Evolutionary conservation across 2,329 filamentous ascomycete genomes (phyloP).

Genomic region (Stagonosporopsis chrysanthemi): DNA sequence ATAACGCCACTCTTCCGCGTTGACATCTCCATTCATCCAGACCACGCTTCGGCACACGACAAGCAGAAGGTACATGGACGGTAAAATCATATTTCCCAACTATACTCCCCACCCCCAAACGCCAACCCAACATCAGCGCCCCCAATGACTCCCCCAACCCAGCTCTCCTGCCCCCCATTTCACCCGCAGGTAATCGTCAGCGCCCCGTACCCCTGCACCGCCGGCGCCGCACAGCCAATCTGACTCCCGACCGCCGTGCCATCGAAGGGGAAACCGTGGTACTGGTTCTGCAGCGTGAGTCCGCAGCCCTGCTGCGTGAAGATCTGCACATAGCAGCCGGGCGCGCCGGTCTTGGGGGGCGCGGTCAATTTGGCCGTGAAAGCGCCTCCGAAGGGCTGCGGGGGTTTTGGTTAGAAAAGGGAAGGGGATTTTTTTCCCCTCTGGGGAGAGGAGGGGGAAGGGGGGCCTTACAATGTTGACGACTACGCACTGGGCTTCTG

Average conservation of each 20-base stretch:
- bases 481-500: background rate
- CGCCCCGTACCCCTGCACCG: background rate
- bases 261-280: constrained; percentile 9
- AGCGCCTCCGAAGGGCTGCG: constrained; percentile 8
- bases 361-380: constrained; percentile 7
- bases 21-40: too few species aligned
- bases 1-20: too few species aligned
- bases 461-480: constrained; percentile 2
- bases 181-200: background rate
- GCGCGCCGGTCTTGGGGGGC: constrained; percentile 1
- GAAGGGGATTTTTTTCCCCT: too few species aligned
- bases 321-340: constrained; percentile 9
- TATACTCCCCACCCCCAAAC: too few species aligned
- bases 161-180: too few species aligned
- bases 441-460: too few species aligned
- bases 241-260: background rate
- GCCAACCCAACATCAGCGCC: too few species aligned
- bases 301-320: constrained; percentile 10
- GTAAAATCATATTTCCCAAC: too few species aligned
- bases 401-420: background rate
- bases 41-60: too few species aligned
- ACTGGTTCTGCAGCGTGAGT: constrained; percentile 12
- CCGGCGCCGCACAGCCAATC: constrained; percentile 1
- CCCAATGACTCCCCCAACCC: too few species aligned
- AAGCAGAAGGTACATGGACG: too few species aligned